Base-by-base conservation (phyloP, 306 rosid genomes). In the Fragaria iinumae region DNA sequence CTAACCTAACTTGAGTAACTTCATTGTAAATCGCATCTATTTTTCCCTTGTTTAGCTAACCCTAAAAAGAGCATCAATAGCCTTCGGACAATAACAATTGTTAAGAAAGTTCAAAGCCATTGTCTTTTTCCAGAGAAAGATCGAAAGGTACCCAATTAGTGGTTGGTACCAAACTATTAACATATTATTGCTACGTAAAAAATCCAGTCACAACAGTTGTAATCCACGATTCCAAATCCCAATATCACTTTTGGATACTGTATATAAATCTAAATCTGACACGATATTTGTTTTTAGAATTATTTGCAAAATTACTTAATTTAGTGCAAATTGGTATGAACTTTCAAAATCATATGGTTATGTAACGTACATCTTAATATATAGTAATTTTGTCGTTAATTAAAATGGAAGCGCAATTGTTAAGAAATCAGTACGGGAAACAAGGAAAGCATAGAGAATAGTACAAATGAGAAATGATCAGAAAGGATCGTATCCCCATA, bases 381-480 rank as follows among this genome's bases (percentile, higher is more conserved):
- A 55, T 23, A 45, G 49, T 57, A 44, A 77, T 47, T 29, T 56
- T 32, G 59, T 38, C 20, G 9, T 23, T 52, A 11, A 66, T 56
- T 73, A 44, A 63, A 29, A 66, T 65, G 53, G 57, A 52, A 60
- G 81, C 77, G 25, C 74, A 66, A 73, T 73, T 66, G 72, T 79
- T 72, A 56, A 70, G 76, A 36, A 64, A 59, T 32, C 4, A 50
- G 39, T 20, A 45, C 32, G 67, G 79, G 73, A 56, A 81, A 76
- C 70, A 75, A 62, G 59, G 80, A 38, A 43, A 75, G 77, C 50
- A 36, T 56, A 69, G 73, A 72, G 76, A 73, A 74, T 80, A 74
- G 76, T 59, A 64, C 79, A 20, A 73, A n/a, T 67, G 9, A 70
- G 29, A 39, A 56, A 34, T 70, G 76, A 78, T 64, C 0, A 64